phyloP scores from a whole-genome alignment of 305 asterid species.

The Fraxinus velutina region DNA sequence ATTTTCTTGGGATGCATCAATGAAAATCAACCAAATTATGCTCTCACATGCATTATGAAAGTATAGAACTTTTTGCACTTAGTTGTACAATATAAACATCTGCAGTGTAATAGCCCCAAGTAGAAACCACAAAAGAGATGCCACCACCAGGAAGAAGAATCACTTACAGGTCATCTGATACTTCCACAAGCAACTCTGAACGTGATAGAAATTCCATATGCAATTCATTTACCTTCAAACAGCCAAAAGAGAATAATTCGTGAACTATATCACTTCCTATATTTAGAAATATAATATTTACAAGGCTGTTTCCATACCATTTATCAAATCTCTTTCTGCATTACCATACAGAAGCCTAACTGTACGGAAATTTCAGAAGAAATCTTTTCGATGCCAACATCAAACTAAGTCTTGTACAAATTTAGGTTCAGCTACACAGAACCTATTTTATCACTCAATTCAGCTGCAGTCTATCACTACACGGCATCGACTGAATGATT shows the following conservation, averaged over 20 bases:
- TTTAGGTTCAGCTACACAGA: background rate
- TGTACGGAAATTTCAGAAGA: background rate
- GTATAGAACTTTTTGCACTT: slow-evolving; percentile 1
- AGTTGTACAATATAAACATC: background rate
- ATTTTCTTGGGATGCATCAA: slow-evolving; percentile 32
- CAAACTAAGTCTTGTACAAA: background rate
- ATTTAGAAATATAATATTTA: slow-evolving; percentile 4
- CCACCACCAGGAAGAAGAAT: slow-evolving; percentile 14
- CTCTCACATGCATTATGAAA: slow-evolving; percentile 41
- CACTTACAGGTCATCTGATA: slow-evolving; percentile 91
- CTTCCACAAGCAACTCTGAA: slow-evolving; percentile 89
- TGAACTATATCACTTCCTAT: slow-evolving; percentile 17
- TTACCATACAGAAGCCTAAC: background rate
- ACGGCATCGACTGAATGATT: background rate
- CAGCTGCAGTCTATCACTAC: background rate
- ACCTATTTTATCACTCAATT: background rate
- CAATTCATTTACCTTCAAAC: slow-evolving; percentile 75
- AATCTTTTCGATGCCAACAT: background rate
- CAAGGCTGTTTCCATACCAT: background rate
- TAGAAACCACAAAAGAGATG: background rate
- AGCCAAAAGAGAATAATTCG: slow-evolving; percentile 41
- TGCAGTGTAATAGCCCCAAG: background rate
- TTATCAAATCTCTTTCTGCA: background rate
- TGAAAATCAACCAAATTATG: slow-evolving; percentile 15
- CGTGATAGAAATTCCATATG: slow-evolving; percentile 86